Evolutionary conservation across 345 rosid genomes (phyloP), one percentile per base, ranked within the genome.

Genomic region (Sapria himalayana): DNA sequence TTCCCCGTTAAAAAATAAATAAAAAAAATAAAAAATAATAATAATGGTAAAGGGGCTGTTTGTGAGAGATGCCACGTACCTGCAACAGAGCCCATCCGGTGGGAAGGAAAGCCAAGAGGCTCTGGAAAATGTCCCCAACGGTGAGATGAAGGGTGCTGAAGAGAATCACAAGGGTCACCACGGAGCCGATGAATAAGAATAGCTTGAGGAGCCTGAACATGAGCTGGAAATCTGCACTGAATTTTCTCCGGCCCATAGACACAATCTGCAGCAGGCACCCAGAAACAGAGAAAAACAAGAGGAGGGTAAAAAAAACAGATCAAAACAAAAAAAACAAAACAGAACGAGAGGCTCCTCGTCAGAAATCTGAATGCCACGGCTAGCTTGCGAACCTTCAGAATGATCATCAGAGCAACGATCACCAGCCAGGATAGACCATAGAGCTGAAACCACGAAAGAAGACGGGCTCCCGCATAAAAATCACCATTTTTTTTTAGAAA

Each of bases 171-270:
- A 82, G 61, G 19, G 68, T 62, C 39, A 66, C 78, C 35, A 71
- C 36, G 8, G 25, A 65, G 10, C 93, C 95, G 2, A 74, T 43
- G 50, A 82, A 82, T 29, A 82, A 74, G 44, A 76, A 56, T 39
- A 89, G 40, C 55, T 82, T 89, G 20, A 82, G 63, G 12, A 89
- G 76, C 61, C 98, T 70, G 73, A 89, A 89, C 85, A 89, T 63
- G 18, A 89, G 74, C 63, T 89, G 98, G 54, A 89, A 89, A 63
- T 89, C 98, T 4, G 91, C 98, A 27, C 94, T 74, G 56, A 89
- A 82, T 54, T 70, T 89, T 77, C 74, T 89, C 58, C 94, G 70
- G 10, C 98, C 98, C 93, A 76, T 71, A 15, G 94, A 82, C 3
- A 79, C 85, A 19, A 82, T 76, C 91, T 78, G 77, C 63, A 55